phyloP scores from a whole-genome alignment of 1,139 yeast species.

The Hyphopichia fennica region DNA sequence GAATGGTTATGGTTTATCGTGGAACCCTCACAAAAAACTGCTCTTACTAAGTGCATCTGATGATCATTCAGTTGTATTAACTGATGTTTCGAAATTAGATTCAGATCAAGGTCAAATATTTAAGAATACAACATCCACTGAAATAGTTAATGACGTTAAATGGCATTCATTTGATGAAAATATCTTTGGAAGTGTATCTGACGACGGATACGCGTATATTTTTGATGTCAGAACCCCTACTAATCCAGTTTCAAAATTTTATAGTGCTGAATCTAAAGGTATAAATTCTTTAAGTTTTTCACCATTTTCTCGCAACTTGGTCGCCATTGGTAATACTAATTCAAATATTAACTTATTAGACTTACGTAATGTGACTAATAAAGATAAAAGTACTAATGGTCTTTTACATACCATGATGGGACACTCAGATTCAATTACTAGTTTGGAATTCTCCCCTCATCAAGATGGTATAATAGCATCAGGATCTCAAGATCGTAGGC shows the following conservation, averaged over 20 bases:
- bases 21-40: conserved; percentile 53
- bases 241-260: conserved; percentile 27
- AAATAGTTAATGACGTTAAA: conserved; percentile 71
- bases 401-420: conserved; percentile 73
- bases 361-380: conserved; percentile 44
- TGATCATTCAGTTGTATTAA: conserved; percentile 59
- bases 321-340: conserved; percentile 70
- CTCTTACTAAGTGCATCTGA: conserved; percentile 61
- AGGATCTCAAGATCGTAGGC: conserved; percentile 69
- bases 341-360: conserved; percentile 67
- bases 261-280: conserved; percentile 38
- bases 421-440: conserved; percentile 67
- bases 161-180: conserved; percentile 58
- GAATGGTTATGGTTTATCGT: conserved; percentile 73
- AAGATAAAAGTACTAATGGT: conserved; percentile 18
- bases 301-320: conserved; percentile 54
- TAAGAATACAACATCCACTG: conserved; percentile 42
- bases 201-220: conserved; percentile 50
- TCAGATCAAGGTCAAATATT: conserved; percentile 12
- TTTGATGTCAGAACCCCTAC: conserved; percentile 40
- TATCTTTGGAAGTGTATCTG: conserved; percentile 69
- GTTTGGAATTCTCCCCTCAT: conserved; percentile 71
- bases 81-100: conserved; percentile 41
- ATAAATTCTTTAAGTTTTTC: conserved; percentile 69
- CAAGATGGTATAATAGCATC: conserved; percentile 72